A percentile compares a stretch with the other conserved stretches of the same genome.
phyloP scores from a whole-genome alignment of 495 filamentous ascomycete species.

The Pyrenopolyporus hunteri region DNA sequence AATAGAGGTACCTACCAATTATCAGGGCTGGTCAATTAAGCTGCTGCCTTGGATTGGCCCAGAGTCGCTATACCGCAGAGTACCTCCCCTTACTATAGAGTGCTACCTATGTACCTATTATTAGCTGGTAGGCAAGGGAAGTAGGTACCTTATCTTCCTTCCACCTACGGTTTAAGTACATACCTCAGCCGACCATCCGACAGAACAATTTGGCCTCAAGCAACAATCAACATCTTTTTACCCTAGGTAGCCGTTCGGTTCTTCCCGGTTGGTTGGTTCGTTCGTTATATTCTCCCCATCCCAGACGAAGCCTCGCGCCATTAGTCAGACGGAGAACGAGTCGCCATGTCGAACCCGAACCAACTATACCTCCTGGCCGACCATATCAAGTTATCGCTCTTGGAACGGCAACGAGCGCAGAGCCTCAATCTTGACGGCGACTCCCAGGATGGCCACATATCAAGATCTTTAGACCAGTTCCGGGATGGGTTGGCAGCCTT shows the following conservation, averaged over 20 bases:
- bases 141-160: too few relatives aligned
- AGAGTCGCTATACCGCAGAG: conserved; percentile 20
- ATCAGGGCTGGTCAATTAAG: conserved; percentile 10
- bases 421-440: conserved; percentile 79
- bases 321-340: conserved; percentile 2
- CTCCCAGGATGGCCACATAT: conserved; percentile 87
- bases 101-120: conserved; percentile 27
- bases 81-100: conserved; percentile 3
- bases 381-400: conserved; percentile 77
- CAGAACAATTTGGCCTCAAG: conserved; percentile 23
- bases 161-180: not conserved
- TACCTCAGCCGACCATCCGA: conserved; percentile 1
- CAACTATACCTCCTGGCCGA: conserved; percentile 78
- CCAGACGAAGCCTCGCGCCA: conserved; percentile 1
- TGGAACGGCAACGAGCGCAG: conserved; percentile 90
- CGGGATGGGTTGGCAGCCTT: conserved; percentile 80
- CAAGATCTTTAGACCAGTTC: conserved; percentile 83
- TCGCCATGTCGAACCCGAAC: conserved; percentile 60
- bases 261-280: conserved; percentile 1
- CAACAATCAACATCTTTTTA: not conserved
- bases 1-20: too few relatives aligned
- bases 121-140: too few relatives aligned
- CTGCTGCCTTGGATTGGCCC: conserved; percentile 15
- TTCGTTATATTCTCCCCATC: not conserved
- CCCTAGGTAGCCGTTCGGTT: not conserved